Evolutionary conservation across 768 basidiomycete genomes (phyloP).

Genomic region (Calocybe cyanea): DNA sequence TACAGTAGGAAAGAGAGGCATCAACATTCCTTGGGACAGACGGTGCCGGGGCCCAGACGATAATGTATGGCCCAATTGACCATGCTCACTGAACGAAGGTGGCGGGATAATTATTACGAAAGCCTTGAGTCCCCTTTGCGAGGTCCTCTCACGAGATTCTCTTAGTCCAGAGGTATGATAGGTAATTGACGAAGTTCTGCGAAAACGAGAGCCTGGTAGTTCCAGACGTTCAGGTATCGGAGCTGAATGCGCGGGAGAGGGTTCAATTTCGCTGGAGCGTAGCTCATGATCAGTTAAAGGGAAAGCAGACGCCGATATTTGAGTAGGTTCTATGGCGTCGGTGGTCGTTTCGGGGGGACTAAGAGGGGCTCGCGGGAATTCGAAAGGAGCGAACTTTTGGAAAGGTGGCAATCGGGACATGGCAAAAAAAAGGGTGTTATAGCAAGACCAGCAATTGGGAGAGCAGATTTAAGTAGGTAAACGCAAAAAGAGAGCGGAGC

Average conservation of each 20-base stretch:
- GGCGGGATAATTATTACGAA: conserved; percentile 71
- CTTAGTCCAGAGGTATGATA: conserved; percentile 50
- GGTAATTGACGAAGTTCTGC: conserved; percentile 46
- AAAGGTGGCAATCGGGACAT: conserved; percentile 46
- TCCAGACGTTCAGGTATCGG: conserved; percentile 20
- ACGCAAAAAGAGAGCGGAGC: conserved; percentile 1
- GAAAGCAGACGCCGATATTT: conserved; percentile 4
- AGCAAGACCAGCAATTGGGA: conserved; percentile 12
- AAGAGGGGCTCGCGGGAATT: conserved; percentile 36
- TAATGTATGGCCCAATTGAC: conserved; percentile 54
- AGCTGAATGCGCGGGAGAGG: conserved; percentile 11
- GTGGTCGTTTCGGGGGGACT: conserved; percentile 40
- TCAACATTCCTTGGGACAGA: conserved; percentile 63
- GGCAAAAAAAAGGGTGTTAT: conserved; percentile 7
- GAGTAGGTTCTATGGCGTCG: conserved; percentile 17
- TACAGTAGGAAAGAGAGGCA: conserved; percentile 76
- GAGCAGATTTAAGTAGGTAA: not conserved
- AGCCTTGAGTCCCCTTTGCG: conserved; percentile 41
- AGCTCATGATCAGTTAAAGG: conserved; percentile 15
- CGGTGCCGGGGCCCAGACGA: conserved; percentile 57
- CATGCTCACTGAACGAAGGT: conserved; percentile 50
- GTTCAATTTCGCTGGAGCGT: conserved; percentile 5
- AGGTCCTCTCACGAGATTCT: conserved; percentile 38
- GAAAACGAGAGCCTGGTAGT: conserved; percentile 31
- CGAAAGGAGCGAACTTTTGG: conserved; percentile 42